Evolutionary conservation across 768 basidiomycete species (phyloP).

Genomic region (Rhodotorula sphaerocarpa): DNA sequence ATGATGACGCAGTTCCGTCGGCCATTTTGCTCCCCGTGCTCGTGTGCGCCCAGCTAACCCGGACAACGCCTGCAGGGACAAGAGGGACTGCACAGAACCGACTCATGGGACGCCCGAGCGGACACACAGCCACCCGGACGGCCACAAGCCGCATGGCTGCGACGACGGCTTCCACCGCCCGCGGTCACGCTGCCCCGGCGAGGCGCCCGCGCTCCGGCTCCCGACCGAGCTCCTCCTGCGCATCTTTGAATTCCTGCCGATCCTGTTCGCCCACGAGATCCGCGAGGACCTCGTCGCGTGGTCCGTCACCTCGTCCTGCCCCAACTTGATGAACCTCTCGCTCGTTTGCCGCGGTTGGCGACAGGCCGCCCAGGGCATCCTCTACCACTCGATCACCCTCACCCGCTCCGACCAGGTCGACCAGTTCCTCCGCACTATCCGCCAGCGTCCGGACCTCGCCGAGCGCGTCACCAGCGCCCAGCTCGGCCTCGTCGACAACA

Average conservation of each 20-base stretch:
- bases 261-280: not conserved
- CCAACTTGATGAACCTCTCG: not conserved
- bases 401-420: not conserved
- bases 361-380: not conserved
- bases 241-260: not conserved
- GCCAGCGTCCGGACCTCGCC: not conserved
- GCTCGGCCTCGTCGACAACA: not conserved
- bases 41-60: no score
- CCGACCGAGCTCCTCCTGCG: not conserved
- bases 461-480: not conserved
- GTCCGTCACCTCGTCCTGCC: slow-evolving; percentile 3
- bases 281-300: slow-evolving; percentile 1
- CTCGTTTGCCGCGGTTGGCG: slow-evolving; percentile 3
- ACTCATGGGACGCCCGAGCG: not conserved
- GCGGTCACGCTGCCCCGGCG: no score
- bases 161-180: no score
- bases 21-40: no score
- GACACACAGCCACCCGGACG: no score
- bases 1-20: no score
- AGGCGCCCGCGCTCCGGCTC: not conserved
- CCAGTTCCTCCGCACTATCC: not conserved
- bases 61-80: no score
- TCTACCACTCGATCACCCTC: not conserved
- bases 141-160: no score
- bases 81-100: not conserved